Evolutionary conservation across 352 stramenopile genomes (phyloP).

Genomic region (Phytophthora cryptogea): DNA sequence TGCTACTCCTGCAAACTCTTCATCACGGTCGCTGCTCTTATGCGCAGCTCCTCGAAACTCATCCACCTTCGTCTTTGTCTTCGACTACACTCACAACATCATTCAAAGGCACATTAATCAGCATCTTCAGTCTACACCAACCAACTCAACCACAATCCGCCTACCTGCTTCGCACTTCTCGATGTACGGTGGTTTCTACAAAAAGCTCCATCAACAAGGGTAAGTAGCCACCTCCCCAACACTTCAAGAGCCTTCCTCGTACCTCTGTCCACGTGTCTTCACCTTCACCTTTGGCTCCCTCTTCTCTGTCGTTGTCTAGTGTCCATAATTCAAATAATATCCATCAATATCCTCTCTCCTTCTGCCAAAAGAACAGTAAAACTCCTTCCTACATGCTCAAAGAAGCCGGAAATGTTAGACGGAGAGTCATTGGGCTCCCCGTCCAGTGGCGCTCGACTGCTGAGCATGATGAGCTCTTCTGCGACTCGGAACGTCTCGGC

Average conservation of each 20-base stretch:
- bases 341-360: background rate
- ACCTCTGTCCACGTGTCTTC: slow-evolving; percentile 27
- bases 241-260: background rate
- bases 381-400: slow-evolving; percentile 27
- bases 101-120: slow-evolving; percentile 5
- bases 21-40: slow-evolving; percentile 24
- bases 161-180: slow-evolving; percentile 11
- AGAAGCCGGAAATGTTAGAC: slow-evolving; percentile 44
- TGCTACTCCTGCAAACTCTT: slow-evolving; percentile 2
- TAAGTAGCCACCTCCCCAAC: background rate
- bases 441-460: slow-evolving; percentile 27
- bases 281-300: slow-evolving; percentile 17
- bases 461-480: slow-evolving; percentile 80
- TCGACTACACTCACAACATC: background rate
- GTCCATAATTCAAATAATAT: slow-evolving; percentile 1
- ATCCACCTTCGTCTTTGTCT: slow-evolving; percentile 13
- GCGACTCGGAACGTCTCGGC: slow-evolving; percentile 78
- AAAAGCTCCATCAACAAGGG: background rate
- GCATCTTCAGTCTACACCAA: background rate
- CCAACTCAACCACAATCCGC: background rate
- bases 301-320: slow-evolving; percentile 10
- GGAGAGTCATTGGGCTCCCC: slow-evolving; percentile 29
- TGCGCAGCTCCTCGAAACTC: slow-evolving; percentile 20
- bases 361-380: background rate
- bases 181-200: slow-evolving; percentile 16